These are phyloP conservation scores for Lachancea kluyveri DNA, from an alignment of 805 yeast species.

Conservation along the genomic window DNA sequence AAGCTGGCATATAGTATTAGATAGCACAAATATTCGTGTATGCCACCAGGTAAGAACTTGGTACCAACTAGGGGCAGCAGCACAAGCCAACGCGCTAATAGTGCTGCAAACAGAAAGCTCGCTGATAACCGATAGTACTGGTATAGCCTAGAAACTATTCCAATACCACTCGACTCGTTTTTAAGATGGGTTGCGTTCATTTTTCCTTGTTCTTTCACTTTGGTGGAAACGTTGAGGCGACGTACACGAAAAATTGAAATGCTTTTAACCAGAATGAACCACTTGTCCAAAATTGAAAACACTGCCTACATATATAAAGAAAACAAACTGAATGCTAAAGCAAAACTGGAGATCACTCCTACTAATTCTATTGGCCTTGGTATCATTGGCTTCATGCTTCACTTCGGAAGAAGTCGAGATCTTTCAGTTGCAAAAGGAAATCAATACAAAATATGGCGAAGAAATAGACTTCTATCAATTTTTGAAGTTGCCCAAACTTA, in stretches of 20 bases:
- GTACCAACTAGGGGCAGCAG: constrained; percentile 61
- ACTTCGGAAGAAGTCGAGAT: constrained; percentile 72
- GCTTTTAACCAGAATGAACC: too few species aligned
- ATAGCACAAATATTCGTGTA: constrained; percentile 52
- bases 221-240: too few species aligned
- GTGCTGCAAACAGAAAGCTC: constrained; percentile 20
- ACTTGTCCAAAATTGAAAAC: too few species aligned
- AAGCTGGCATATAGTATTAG: constrained; percentile 17
- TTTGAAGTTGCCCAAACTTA: constrained; percentile 40
- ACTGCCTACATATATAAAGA: too few species aligned
- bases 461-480: constrained; percentile 64
- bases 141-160: constrained; percentile 11
- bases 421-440: constrained; percentile 60
- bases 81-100: constrained; percentile 41
- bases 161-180: too few species aligned
- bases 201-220: too few species aligned
- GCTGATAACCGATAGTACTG: constrained; percentile 26
- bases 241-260: too few species aligned
- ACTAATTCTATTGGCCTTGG: constrained; percentile 13
- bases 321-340: neutral
- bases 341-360: constrained; percentile 7
- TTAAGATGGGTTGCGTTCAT: too few species aligned
- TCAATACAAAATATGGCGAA: constrained; percentile 56
- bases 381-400: constrained; percentile 40
- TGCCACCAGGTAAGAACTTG: constrained; percentile 61